Conservation (phyloP, 768 basidiomycete genomes). For the Lactarius pseudohatsudake region DNA sequence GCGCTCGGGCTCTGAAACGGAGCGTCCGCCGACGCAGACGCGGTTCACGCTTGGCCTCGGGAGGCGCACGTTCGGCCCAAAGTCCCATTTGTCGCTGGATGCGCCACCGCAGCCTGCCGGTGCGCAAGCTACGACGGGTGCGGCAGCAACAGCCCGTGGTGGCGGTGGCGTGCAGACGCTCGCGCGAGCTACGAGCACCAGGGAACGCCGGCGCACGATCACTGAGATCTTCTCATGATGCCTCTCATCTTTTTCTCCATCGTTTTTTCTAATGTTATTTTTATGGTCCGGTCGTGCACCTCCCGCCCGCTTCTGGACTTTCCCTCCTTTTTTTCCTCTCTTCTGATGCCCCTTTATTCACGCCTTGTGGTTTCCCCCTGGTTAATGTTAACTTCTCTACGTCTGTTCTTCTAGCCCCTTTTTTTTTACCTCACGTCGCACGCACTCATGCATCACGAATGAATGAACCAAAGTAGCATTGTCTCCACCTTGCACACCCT, state of each 20-base stretch:
- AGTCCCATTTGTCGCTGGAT: conserved; percentile 49
- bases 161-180: conserved; percentile 39
- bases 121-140: not conserved
- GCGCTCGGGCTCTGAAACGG: conserved; percentile 51
- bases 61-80: conserved; percentile 40
- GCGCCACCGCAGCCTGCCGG: conserved; percentile 26
- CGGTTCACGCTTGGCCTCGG: conserved; percentile 29
- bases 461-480: conserved; percentile 14
- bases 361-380: conserved; percentile 17
- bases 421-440: conserved; percentile 18
- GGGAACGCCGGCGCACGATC: conserved; percentile 50
- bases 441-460: conserved; percentile 20
- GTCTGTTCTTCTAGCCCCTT: conserved; percentile 12
- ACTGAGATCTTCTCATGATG: conserved; percentile 48
- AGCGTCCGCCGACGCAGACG: conserved; percentile 44
- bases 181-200: conserved; percentile 34
- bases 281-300: conserved; percentile 17
- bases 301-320: conserved; percentile 18
- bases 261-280: conserved; percentile 28
- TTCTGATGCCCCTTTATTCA: not conserved
- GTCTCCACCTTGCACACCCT: conserved; percentile 17
- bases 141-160: not conserved
- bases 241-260: not conserved
- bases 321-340: conserved; percentile 4
- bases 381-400: conserved; percentile 18